phyloP scores from a whole-genome alignment of 2,329 filamentous ascomycete genomes.

The Colletotrichum spaethianum region DNA sequence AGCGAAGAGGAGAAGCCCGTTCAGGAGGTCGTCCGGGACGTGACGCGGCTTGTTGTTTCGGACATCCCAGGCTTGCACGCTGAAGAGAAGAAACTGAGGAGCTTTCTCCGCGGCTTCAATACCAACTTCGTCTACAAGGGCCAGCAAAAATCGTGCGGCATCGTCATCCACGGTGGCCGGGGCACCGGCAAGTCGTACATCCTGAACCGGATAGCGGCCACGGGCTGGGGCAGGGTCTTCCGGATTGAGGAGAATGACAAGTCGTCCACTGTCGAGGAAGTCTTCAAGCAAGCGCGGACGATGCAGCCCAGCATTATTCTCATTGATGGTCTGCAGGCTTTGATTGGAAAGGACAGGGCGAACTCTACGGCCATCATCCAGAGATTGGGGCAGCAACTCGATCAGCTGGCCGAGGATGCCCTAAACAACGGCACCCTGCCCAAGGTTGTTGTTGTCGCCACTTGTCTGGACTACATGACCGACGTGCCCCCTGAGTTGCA shows the following conservation, averaged over 20 bases:
- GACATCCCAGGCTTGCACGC: constrained; percentile 78
- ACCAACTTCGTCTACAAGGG: constrained; percentile 49
- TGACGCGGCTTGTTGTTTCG: constrained; percentile 58
- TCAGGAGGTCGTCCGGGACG: constrained; percentile 36
- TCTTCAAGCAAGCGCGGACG: constrained; percentile 78
- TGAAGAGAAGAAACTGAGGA: constrained; percentile 77
- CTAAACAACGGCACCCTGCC: constrained; percentile 56
- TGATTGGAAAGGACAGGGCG: constrained; percentile 74
- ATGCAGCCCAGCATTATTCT: constrained; percentile 83
- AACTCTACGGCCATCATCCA: constrained; percentile 66
- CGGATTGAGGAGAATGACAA: constrained; percentile 71
- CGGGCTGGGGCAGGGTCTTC: constrained; percentile 80
- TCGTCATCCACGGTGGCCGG: constrained; percentile 84
- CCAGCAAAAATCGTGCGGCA: constrained; percentile 64
- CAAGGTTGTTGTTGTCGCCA: constrained; percentile 80
- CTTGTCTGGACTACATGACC: constrained; percentile 78
- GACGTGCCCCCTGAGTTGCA: constrained; percentile 81
- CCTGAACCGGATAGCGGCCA: constrained; percentile 75
- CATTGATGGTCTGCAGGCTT: constrained; percentile 82
- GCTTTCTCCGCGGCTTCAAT: constrained; percentile 72
- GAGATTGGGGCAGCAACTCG: constrained; percentile 68
- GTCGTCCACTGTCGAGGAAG: constrained; percentile 72
- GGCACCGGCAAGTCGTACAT: constrained; percentile 90
- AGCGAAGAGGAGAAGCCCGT: constrained; percentile 25
- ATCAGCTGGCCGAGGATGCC: constrained; percentile 62